These are phyloP conservation scores for Wallemia ichthyophaga DNA, from an alignment of 1,284 basidiomycete genomes.

Conservation along the genomic window DNA sequence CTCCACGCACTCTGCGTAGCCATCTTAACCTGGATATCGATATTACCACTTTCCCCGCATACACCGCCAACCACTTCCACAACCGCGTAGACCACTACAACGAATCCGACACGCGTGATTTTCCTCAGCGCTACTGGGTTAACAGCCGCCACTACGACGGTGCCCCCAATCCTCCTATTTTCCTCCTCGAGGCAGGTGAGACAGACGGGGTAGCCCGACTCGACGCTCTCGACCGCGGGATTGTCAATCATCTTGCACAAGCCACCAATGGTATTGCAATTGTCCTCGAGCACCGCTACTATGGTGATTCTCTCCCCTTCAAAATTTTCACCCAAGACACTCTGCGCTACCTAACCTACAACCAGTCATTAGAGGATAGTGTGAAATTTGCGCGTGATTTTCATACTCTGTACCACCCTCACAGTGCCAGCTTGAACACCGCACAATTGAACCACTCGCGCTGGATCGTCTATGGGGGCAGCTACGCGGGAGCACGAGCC, in stretches of 20 bases:
- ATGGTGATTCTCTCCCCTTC: conserved; percentile 48
- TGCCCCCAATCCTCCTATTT: conserved; percentile 6
- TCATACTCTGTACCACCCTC: too few relatives aligned
- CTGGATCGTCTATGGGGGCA: conserved; percentile 3
- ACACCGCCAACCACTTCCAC: too few relatives aligned
- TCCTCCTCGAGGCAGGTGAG: conserved; percentile 16
- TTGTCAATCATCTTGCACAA: conserved; percentile 49
- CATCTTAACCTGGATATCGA: too few relatives aligned
- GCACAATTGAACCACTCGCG: background rate
- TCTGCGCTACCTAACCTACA: conserved; percentile 58
- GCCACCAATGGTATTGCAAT: conserved; percentile 58
- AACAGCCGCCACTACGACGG: conserved; percentile 45
- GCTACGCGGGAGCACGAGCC: conserved; percentile 67
- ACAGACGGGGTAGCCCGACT: conserved; percentile 11
- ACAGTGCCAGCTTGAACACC: too few relatives aligned
- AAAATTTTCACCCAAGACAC: conserved; percentile 46
- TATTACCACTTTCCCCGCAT: too few relatives aligned
- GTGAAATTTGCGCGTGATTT: too few relatives aligned
- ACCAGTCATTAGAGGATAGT: conserved; percentile 72
- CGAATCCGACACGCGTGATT: too few relatives aligned
- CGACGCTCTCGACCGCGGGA: conserved; percentile 23
- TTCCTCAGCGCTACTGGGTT: conserved; percentile 43
- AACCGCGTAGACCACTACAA: too few relatives aligned
- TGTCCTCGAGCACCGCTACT: conserved; percentile 42
- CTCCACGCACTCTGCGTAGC: too few relatives aligned